Conservation (phyloP, 768 basidiomycete species). For the Boletus subcaerulescens region DNA sequence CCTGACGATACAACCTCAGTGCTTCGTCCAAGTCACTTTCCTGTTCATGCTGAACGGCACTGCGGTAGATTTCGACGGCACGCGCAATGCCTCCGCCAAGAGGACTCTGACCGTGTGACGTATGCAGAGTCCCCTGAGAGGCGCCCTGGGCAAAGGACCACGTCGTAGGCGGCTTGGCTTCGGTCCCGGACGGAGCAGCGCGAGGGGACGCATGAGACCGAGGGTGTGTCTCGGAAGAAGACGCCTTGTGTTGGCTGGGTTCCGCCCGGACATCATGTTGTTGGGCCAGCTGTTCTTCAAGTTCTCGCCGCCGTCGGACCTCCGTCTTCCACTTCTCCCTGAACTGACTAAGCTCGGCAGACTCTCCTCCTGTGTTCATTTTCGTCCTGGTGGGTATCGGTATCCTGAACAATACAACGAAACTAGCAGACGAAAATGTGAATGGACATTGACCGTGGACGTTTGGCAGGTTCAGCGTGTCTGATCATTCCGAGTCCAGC, state of each 20-base stretch:
- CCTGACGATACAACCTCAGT: conserved; percentile 69
- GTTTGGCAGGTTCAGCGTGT: no score
- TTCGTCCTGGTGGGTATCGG: not conserved
- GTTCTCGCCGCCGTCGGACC: conserved; percentile 38
- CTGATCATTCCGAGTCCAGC: no score
- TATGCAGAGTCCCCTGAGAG: conserved; percentile 14
- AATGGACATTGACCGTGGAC: not conserved
- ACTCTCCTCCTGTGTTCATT: conserved; percentile 37
- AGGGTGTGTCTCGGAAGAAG: conserved; percentile 9
- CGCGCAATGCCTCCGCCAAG: conserved; percentile 37
- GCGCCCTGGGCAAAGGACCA: conserved; percentile 10
- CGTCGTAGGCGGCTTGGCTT: conserved; percentile 7
- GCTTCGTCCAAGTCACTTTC: conserved; percentile 73
- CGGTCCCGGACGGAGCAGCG: not conserved
- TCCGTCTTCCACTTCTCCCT: conserved; percentile 74
- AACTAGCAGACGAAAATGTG: not conserved
- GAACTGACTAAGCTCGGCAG: conserved; percentile 64
- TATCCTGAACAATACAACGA: not conserved
- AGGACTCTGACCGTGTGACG: conserved; percentile 26
- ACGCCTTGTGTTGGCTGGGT: not conserved
- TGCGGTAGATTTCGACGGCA: conserved; percentile 66
- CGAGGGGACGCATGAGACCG: conserved; percentile 1
- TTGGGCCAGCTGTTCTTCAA: conserved; percentile 8
- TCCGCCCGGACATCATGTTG: not conserved
- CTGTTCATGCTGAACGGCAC: conserved; percentile 73